Evolutionary conservation across 495 filamentous ascomycete genomes (phyloP), one percentile per base, ranked within the genome.

Genomic region (Poronia punctata): DNA sequence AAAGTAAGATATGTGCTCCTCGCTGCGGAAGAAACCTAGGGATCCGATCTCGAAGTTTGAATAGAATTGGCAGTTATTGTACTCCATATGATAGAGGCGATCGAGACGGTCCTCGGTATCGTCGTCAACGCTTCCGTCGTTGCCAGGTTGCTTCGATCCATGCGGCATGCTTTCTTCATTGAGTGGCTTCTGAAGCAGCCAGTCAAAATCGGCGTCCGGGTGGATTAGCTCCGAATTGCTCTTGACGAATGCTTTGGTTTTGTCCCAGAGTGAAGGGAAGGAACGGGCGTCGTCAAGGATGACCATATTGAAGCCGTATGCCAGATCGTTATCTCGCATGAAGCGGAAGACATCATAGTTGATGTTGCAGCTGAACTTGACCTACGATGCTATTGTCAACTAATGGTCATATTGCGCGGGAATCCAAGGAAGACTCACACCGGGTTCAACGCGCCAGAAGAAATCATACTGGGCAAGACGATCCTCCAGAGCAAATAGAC

Each of bases 361-460:
- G 38, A 88, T 71, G 41, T 87, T 75, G 52, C 82, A 86, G 57
- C 74, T 84, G 21, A 85, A 75, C 35, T 86, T 72, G 22, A 64
- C 55, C 54, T 60, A 31, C 11, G 12, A 26, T 27, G 18, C 7
- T 17, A 2, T 19, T 10, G 38, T 59, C 32, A 54, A 42, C 18
- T 29, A 22, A 6, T 2, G 21, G 17, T 6, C 30, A 6, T 3
- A 36, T 15, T 3, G 18, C n/a, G n/a, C 52, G 45, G 31, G 48
- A 51, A 45, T 27, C 18, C 38, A 42, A 52, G 44, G 42, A 48
- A 39, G 46, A 59, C 59, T 57, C 53, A 59, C 66, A 35, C 62
- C 60, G 41, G 82, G 83, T 59, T 85, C 81, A 10, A 85, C 78
- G 22, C 79, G 76, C 84, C 82, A 86, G 60, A 84, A 86, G 68